Evolutionary conservation across 108 stramenopile species (phyloP), one percentile per base, ranked within the genome.

Genomic region (Fistulifera solaris): DNA sequence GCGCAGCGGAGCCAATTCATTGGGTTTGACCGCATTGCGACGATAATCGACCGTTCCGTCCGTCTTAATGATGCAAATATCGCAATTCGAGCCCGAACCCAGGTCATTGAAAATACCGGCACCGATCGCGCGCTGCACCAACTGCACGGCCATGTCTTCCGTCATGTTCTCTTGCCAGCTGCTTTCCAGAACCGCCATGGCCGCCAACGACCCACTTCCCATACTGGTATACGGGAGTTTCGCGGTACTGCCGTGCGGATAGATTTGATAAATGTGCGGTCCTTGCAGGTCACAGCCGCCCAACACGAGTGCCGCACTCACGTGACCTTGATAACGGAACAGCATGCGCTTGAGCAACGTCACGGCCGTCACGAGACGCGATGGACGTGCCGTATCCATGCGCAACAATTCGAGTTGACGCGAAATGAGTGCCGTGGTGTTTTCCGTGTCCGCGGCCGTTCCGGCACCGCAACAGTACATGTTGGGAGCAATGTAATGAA

Each of bases 391-490:
- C 18, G 93, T 95, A 39, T 89, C 83, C 80, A 98, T 83, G 21
- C 99, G 86, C n/a, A 99, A 71, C 49, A 99, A 69, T 50, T 95
- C 96, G 54, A 99, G 81, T 52, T 96, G 90, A 40, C 64, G 67
- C 24, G 93, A 62, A 18, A 96, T 94, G 48, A 95, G 49, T 50
- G 93, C 91, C 23, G 97, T 97, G 25, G 96, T 96, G 69, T 96
- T 97, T 64, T 99, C 97, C 23, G 95, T 95, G 61, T 99, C 99
- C 49, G 97, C 99, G 40, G 97, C 97, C 0, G 97, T 99, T 15
- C 98, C 96, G n/a, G 98, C 93, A 17, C 99, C 97, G 73, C 95
- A 96, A 74, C 99, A 99, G 70, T 95, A 97, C 48, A 99, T 95
- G 70, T 99, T 99, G 66, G 94, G 94, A 0, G 97, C 96, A 48